Conservation (phyloP, 495 filamentous ascomycete species). For the Pyrenula massariospora region DNA sequence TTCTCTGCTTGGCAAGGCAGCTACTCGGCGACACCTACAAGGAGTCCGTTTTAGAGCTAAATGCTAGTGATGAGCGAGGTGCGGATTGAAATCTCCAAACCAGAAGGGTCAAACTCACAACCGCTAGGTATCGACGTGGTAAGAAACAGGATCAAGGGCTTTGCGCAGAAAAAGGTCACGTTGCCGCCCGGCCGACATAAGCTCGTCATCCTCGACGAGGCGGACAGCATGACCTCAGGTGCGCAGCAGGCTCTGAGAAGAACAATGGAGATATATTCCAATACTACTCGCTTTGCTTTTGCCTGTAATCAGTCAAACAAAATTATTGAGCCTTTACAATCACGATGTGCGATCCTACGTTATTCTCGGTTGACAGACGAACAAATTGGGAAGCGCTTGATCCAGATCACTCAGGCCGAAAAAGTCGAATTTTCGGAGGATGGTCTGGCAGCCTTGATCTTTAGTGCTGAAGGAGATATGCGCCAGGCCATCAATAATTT, state of each 20-base stretch:
- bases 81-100: not conserved
- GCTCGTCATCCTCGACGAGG: conserved; percentile 94
- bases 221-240: conserved; percentile 91
- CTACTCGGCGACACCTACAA: conserved; percentile 91
- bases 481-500: conserved; percentile 98
- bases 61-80: conserved; percentile 93
- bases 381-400: conserved; percentile 77
- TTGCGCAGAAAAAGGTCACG: conserved; percentile 98
- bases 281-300: conserved; percentile 94
- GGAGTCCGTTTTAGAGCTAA: conserved; percentile 92
- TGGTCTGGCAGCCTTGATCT: conserved; percentile 87
- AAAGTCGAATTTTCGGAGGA: conserved; percentile 82
- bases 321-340: conserved; percentile 97
- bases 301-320: conserved; percentile 99
- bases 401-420: conserved; percentile 88
- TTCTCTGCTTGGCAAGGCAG: conserved; percentile 86
- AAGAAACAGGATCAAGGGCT: conserved; percentile 95
- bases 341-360: conserved; percentile 89
- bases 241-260: conserved; percentile 91
- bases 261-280: conserved; percentile 98
- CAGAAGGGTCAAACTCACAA: not conserved
- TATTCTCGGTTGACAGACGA: conserved; percentile 86
- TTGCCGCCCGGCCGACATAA: conserved; percentile 86
- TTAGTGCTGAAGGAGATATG: conserved; percentile 98
- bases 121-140: conserved; percentile 83